Percentiles rank a stretch among this genome's conserved stretches.
phyloP scores from a whole-genome alignment of 148 eudicot genomes.

The Camellia lanceoleosa region DNA sequence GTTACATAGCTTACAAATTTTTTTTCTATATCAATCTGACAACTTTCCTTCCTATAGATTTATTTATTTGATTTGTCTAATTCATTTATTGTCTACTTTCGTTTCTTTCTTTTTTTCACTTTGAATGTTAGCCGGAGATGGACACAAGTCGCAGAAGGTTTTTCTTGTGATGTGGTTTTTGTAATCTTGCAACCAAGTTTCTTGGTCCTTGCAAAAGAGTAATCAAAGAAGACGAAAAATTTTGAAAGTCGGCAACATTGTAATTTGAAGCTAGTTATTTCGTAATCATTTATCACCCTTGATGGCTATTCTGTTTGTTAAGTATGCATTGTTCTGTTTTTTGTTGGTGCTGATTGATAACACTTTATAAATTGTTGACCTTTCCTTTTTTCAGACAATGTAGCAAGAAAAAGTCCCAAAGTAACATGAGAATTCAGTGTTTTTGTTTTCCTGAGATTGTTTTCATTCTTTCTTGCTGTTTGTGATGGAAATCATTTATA shows the following conservation, averaged over 20 bases:
- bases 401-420: no score
- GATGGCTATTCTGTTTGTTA: no score
- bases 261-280: no score
- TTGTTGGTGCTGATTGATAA: no score
- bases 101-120: slow-evolving; percentile 1
- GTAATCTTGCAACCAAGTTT: neutral
- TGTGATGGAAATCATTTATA: neutral
- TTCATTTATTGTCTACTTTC: neutral
- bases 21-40: neutral
- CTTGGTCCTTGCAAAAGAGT: neutral
- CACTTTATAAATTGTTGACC: no score
- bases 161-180: slow-evolving; percentile 53
- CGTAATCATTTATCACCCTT: no score
- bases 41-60: neutral
- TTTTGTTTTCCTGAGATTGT: no score
- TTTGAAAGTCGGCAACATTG: no score
- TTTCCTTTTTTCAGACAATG: no score
- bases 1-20: neutral
- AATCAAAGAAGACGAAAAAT: no score
- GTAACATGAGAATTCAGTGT: no score
- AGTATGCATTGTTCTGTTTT: no score
- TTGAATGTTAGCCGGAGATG: slow-evolving; percentile 73
- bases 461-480: neutral
- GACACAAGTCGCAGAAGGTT: slow-evolving; percentile 95
- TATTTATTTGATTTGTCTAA: neutral